Evolutionary conservation across 2,329 filamentous ascomycete species (phyloP).

Genomic region (Chaetomiaceae sp.): DNA sequence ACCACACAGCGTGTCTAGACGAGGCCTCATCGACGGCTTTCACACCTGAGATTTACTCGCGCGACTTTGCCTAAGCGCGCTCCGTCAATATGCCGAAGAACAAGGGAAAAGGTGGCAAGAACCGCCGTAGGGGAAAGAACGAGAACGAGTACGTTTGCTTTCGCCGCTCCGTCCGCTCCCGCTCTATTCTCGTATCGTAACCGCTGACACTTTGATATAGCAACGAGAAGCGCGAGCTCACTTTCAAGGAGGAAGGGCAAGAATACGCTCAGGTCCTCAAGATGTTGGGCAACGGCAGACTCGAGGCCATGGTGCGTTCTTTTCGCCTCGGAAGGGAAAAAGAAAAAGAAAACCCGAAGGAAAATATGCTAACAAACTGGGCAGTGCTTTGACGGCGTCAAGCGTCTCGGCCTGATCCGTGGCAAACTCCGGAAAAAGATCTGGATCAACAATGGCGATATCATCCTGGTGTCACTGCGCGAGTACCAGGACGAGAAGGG

Average conservation of each 20-base stretch:
- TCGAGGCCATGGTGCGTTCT: slow-evolving; percentile 53
- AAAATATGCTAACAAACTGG: slow-evolving; percentile 1
- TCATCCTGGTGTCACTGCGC: slow-evolving; percentile 75
- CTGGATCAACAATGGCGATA: slow-evolving; percentile 99
- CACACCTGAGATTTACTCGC: not conserved
- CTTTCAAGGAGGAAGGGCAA: slow-evolving; percentile 98
- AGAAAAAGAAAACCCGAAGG: not conserved
- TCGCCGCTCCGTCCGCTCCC: not conserved
- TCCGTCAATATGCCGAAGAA: slow-evolving; percentile 29
- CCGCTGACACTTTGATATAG: slow-evolving; percentile 19
- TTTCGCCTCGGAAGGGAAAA: not conserved
- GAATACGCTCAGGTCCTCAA: slow-evolving; percentile 72
- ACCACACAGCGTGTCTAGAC: not conserved
- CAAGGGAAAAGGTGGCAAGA: slow-evolving; percentile 81
- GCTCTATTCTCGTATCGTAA: not conserved
- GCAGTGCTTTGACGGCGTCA: slow-evolving; percentile 92
- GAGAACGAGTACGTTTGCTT: slow-evolving; percentile 64
- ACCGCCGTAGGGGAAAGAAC: slow-evolving; percentile 97
- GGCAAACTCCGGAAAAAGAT: slow-evolving; percentile 99
- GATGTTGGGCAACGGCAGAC: slow-evolving; percentile 77
- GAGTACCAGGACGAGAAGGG: slow-evolving; percentile 89
- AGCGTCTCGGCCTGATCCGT: slow-evolving; percentile 64
- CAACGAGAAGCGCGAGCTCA: slow-evolving; percentile 97
- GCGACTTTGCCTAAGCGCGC: slow-evolving; percentile 2
- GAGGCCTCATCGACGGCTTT: not conserved